Evolutionary conservation across 2,329 filamentous ascomycete species (phyloP).

Genomic region (Sordariomycetes sp.): DNA sequence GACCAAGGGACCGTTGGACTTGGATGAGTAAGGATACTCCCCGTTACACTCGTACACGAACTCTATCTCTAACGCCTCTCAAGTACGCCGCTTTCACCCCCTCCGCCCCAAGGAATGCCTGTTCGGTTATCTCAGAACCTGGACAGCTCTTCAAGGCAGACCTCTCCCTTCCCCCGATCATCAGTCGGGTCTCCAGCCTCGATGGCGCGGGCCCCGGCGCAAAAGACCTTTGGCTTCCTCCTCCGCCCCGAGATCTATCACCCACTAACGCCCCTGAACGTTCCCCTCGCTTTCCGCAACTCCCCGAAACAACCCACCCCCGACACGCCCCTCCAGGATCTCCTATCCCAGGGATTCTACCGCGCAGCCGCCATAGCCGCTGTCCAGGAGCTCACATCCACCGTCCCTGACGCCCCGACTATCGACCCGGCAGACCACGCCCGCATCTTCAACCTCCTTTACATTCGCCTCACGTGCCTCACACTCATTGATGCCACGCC

Average conservation of each 20-base stretch:
- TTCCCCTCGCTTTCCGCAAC: conserved; percentile 57
- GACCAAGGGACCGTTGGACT: background rate
- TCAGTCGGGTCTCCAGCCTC: conserved; percentile 3
- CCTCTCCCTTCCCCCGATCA: conserved; percentile 1
- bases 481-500: conserved; percentile 64
- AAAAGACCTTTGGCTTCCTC: conserved; percentile 70
- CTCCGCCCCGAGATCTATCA: conserved; percentile 77
- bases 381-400: conserved; percentile 47
- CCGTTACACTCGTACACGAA: background rate
- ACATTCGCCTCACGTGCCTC: conserved; percentile 72
- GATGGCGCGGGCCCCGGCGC: background rate
- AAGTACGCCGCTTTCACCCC: background rate
- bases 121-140: background rate
- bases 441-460: conserved; percentile 66
- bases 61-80: background rate
- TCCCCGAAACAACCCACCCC: conserved; percentile 52
- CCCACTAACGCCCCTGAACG: conserved; percentile 53
- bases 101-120: background rate
- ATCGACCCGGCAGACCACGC: conserved; percentile 45
- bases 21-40: background rate
- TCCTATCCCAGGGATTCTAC: conserved; percentile 68
- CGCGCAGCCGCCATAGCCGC: conserved; percentile 64
- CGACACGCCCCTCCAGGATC: conserved; percentile 53
- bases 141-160: background rate
- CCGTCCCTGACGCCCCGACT: conserved; percentile 23